These are phyloP conservation scores for Artemisia annua DNA, from an alignment of 129 eudicot species.

Conservation along the genomic window DNA sequence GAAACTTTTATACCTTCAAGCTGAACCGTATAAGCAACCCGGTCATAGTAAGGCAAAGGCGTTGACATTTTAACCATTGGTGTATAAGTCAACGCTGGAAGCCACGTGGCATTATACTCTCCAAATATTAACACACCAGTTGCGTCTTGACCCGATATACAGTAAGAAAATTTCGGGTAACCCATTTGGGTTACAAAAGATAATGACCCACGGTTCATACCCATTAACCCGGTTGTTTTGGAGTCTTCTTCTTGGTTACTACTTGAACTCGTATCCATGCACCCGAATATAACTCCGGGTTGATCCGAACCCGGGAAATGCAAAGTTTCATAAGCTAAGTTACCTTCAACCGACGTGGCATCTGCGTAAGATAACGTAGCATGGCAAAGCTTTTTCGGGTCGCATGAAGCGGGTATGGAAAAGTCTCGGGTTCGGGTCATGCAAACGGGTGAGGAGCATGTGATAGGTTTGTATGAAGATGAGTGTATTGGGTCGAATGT, in stretches of 20 bases:
- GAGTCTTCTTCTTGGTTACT: slow-evolving; percentile 53
- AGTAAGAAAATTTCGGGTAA: slow-evolving; percentile 72
- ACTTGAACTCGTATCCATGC: slow-evolving; percentile 70
- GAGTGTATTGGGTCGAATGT: slow-evolving; percentile 53
- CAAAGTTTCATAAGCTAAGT: slow-evolving; percentile 65
- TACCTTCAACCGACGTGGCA: slow-evolving; percentile 79
- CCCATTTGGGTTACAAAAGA: slow-evolving; percentile 79
- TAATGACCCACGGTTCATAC: slow-evolving; percentile 82
- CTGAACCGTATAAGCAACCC: slow-evolving; percentile 79
- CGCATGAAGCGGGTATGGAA: slow-evolving; percentile 75
- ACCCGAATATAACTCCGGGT: slow-evolving; percentile 69
- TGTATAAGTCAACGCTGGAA: slow-evolving; percentile 57
- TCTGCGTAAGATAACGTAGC: slow-evolving; percentile 75
- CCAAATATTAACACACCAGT: slow-evolving; percentile 76
- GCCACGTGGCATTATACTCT: slow-evolving; percentile 51
- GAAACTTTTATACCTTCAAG: slow-evolving; percentile 76
- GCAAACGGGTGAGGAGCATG: slow-evolving; percentile 65
- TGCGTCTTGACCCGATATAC: slow-evolving; percentile 70
- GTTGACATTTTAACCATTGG: slow-evolving; percentile 60
- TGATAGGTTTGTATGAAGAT: slow-evolving; percentile 51
- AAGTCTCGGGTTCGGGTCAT: slow-evolving; percentile 70
- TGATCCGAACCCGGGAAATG: slow-evolving; percentile 40
- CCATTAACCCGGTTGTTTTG: slow-evolving; percentile 67
- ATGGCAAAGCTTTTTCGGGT: slow-evolving; percentile 77
- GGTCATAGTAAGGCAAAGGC: slow-evolving; percentile 70